Percentiles rank a stretch among this genome's conserved stretches.
These are phyloP conservation scores for Cryptomeria japonica DNA, from an alignment of 75 land plant genomes.

Conservation along the genomic window DNA sequence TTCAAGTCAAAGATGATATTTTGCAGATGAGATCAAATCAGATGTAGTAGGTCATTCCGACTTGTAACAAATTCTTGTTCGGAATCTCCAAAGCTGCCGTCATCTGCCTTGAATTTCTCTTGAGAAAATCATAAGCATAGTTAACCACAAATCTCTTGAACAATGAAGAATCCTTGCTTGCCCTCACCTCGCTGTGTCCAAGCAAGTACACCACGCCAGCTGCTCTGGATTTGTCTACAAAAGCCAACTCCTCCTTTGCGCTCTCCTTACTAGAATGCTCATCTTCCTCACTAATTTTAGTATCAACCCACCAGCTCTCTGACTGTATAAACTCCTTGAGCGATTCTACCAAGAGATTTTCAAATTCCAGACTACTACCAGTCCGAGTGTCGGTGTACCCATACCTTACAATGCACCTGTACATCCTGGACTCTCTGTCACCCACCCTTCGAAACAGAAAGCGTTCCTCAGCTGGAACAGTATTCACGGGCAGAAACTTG, in stretches of 20 bases:
- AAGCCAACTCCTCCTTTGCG: not conserved
- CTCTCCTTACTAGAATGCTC: not conserved
- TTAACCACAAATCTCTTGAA: conserved; percentile 47
- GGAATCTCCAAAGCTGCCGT: conserved; percentile 43
- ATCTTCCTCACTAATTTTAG: not conserved
- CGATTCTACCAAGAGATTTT: conserved; percentile 29
- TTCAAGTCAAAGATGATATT: not conserved
- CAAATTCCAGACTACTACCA: conserved; percentile 35
- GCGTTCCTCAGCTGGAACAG: conserved; percentile 44
- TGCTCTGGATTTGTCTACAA: not conserved
- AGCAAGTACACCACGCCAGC: conserved; percentile 31
- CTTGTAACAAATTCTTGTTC: conserved; percentile 43
- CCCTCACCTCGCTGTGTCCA: conserved; percentile 53
- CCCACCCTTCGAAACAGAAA: conserved; percentile 54
- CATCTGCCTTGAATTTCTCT: conserved; percentile 46
- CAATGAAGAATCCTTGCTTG: conserved; percentile 23
- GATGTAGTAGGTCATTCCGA: conserved; percentile 57
- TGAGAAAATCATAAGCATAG: conserved; percentile 41
- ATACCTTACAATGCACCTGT: conserved; percentile 57
- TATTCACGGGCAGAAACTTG: conserved; percentile 54
- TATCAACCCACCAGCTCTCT: not conserved
- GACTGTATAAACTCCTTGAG: conserved; percentile 38
- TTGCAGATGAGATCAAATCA: not conserved
- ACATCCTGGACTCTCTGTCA: conserved; percentile 41
- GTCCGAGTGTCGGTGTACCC: conserved; percentile 49